Conservation (phyloP, 179 eudicot species). For the Beta corolliflora region DNA sequence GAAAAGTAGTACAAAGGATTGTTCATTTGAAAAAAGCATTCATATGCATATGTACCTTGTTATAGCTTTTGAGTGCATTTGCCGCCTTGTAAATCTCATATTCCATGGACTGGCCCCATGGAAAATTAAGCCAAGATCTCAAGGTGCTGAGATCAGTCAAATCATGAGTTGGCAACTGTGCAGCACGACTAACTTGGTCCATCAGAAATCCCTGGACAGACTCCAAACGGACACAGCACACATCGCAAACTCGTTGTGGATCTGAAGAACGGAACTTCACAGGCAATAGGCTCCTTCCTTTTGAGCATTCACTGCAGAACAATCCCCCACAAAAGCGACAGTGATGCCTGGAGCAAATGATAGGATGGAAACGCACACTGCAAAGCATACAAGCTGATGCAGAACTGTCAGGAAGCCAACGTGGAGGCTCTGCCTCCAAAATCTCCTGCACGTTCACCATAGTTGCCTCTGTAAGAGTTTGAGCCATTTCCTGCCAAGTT, state of each 20-base stretch:
- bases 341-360: conserved; percentile 90
- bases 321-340: conserved; percentile 96
- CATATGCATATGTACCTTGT: conserved; percentile 44
- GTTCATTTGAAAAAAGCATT: background rate
- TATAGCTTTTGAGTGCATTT: conserved; percentile 71
- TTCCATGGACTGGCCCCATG: conserved; percentile 97
- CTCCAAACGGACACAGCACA: conserved; percentile 89
- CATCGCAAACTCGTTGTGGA: conserved; percentile 94
- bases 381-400: conserved; percentile 94
- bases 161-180: conserved; percentile 86
- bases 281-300: conserved; percentile 92
- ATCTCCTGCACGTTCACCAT: conserved; percentile 55
- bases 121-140: conserved; percentile 96
- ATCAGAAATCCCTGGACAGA: conserved; percentile 78
- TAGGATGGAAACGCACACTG: conserved; percentile 78
- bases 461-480: conserved; percentile 83
- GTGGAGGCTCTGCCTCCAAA: conserved; percentile 82
- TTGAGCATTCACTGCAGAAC: conserved; percentile 79
- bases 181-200: conserved; percentile 93
- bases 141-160: conserved; percentile 90
- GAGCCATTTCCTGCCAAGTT: conserved; percentile 95
- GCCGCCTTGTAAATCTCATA: conserved; percentile 89
- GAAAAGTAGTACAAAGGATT: background rate
- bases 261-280: conserved; percentile 57
- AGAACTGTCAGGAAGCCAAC: conserved; percentile 92